Evolutionary conservation across 2,329 filamentous ascomycete species (phyloP).

Genomic region (Penicillium frequentans): DNA sequence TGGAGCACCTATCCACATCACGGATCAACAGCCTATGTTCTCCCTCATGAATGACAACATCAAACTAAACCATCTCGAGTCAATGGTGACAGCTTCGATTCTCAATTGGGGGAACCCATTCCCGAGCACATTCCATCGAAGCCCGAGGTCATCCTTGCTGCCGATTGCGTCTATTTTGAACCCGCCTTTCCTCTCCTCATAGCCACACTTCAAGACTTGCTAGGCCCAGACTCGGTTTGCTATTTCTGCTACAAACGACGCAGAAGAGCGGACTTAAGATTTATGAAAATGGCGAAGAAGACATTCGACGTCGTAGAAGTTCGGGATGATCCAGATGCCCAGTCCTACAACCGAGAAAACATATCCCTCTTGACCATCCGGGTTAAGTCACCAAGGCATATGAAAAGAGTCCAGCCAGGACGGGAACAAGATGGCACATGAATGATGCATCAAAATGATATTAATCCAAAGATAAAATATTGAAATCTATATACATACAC

Average conservation of each 20-base stretch:
- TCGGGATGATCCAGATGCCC: slow-evolving; percentile 52
- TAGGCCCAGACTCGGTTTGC: slow-evolving; percentile 65
- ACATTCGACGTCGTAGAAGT: slow-evolving; percentile 64
- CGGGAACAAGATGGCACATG: background rate
- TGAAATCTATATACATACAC: background rate
- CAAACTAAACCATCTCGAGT: slow-evolving; percentile 69
- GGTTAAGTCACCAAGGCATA: slow-evolving; percentile 17
- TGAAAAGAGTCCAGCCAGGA: background rate
- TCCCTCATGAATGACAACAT: slow-evolving; percentile 85
- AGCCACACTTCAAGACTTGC: slow-evolving; percentile 71
- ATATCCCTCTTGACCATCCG: slow-evolving; percentile 42
- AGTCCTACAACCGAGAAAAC: slow-evolving; percentile 38
- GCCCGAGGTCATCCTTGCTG: slow-evolving; percentile 85
- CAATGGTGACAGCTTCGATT: slow-evolving; percentile 64
- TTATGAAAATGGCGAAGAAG: slow-evolving; percentile 70
- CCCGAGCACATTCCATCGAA: slow-evolving; percentile 41
- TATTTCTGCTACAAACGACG: slow-evolving; percentile 96
- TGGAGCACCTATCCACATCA: slow-evolving; percentile 66
- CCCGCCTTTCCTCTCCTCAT: slow-evolving; percentile 88
- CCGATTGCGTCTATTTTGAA: slow-evolving; percentile 97
- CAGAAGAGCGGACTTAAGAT: slow-evolving; percentile 74
- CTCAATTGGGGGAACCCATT: slow-evolving; percentile 70
- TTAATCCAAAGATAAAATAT: slow-evolving; percentile 2
- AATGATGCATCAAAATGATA: slow-evolving; percentile 9
- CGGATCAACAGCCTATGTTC: slow-evolving; percentile 85